Percentiles rank a stretch among this genome's conserved stretches.
Evolutionary conservation across 306 rosid genomes (phyloP).

Genomic region (Echinosophora koreensis): DNA sequence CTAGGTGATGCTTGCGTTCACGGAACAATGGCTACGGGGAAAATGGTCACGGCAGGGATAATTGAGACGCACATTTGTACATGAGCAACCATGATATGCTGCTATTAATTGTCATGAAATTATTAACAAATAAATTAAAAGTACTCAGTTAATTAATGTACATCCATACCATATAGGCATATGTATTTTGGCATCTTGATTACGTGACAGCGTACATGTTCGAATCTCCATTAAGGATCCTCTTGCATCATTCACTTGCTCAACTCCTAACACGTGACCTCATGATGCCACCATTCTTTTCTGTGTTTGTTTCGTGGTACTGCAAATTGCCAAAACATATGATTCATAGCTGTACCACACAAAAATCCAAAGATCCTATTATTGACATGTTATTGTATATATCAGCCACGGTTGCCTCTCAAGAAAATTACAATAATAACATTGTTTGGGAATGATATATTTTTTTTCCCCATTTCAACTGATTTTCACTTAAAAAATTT

Average conservation of each 20-base stretch:
- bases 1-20: constrained; percentile 20
- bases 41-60: background rate
- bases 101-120: background rate
- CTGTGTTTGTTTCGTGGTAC: background rate
- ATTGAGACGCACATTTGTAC: background rate
- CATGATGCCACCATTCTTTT: background rate
- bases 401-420: no score
- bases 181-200: background rate
- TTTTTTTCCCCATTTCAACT: no score
- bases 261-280: background rate
- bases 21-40: constrained; percentile 1
- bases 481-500: no score
- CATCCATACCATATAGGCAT: background rate
- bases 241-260: background rate
- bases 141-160: background rate
- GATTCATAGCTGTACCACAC: background rate
- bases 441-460: no score
- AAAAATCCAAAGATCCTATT: background rate
- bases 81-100: background rate
- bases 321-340: background rate
- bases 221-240: background rate
- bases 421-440: no score
- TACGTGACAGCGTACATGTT: background rate
- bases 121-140: background rate
- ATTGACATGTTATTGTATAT: background rate